Evolutionary conservation across 2,329 filamentous ascomycete genomes (phyloP).

Genomic region (Ceratocystis variospora): DNA sequence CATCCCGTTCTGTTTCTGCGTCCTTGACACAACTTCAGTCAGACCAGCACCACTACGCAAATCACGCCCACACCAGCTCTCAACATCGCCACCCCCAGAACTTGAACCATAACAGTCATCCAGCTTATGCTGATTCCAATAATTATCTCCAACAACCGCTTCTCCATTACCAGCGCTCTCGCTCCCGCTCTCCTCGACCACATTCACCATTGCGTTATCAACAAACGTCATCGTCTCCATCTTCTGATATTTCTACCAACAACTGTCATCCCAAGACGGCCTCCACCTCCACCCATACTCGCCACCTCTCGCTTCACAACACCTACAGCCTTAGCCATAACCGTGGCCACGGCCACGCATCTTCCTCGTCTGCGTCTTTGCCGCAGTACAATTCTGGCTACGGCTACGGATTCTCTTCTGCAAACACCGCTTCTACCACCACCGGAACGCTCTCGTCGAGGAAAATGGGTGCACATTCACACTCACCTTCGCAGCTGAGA

Average conservation of each 20-base stretch:
- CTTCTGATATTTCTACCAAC: background rate
- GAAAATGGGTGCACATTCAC: slow-evolving; percentile 17
- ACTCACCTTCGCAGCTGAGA: slow-evolving; percentile 2
- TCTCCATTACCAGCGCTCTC: slow-evolving; percentile 29
- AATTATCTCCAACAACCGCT: slow-evolving; percentile 23
- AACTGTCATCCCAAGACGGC: background rate
- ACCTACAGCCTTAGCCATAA: background rate
- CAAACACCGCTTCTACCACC: background rate
- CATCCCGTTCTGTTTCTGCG: slow-evolving; percentile 8
- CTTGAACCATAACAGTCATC: background rate
- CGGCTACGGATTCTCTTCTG: background rate
- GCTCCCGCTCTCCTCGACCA: slow-evolving; percentile 24
- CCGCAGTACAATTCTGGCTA: background rate
- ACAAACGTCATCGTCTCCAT: background rate
- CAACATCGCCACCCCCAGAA: slow-evolving; percentile 3
- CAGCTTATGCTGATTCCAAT: slow-evolving; percentile 23
- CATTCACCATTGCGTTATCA: slow-evolving; percentile 3
- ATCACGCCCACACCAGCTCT: background rate
- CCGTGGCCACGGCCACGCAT: background rate
- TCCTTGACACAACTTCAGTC: background rate
- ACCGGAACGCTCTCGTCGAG: background rate
- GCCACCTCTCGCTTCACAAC: slow-evolving; percentile 9
- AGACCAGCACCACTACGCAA: background rate
- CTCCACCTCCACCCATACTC: background rate
- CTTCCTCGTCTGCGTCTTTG: background rate